These are phyloP conservation scores for Yarrowia porcina DNA, from an alignment of 805 yeast genomes.

Conservation along the genomic window DNA sequence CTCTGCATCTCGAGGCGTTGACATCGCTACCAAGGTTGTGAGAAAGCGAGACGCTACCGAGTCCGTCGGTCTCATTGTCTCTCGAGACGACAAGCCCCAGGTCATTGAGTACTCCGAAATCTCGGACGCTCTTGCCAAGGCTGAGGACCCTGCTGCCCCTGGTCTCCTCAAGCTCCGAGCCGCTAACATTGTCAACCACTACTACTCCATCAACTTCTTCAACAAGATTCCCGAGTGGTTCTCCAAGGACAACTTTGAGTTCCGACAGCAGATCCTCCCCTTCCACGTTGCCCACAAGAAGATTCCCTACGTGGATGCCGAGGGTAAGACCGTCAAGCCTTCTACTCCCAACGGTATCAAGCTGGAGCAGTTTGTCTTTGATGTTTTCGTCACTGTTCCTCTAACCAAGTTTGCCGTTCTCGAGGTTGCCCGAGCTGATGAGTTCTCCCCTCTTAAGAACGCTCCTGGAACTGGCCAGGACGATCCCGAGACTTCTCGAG, in stretches of 20 bases:
- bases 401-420: constrained; percentile 77
- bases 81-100: constrained; percentile 59
- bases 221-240: constrained; percentile 61
- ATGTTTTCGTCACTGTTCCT: constrained; percentile 79
- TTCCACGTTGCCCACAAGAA: constrained; percentile 93
- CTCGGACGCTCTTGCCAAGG: constrained; percentile 65
- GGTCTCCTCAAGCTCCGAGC: constrained; percentile 74
- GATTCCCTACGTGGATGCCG: constrained; percentile 57
- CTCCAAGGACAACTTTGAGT: constrained; percentile 31
- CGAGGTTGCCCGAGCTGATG: constrained; percentile 81
- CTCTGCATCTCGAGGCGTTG: constrained; percentile 61
- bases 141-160: constrained; percentile 50
- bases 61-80: constrained; percentile 86
- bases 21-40: constrained; percentile 90
- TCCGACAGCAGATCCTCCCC: constrained; percentile 63
- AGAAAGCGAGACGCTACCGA: constrained; percentile 86
- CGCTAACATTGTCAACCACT: constrained; percentile 96
- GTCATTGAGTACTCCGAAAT: constrained; percentile 96
- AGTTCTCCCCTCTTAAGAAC: constrained; percentile 92
- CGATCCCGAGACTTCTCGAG: constrained; percentile 77
- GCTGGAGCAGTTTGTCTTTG: constrained; percentile 95
- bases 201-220: constrained; percentile 79
- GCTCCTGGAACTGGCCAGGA: constrained; percentile 80
- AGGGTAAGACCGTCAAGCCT: constrained; percentile 56
- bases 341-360: constrained; percentile 82